These are phyloP conservation scores for Penicillium occitanis DNA, from an alignment of 2,329 filamentous ascomycete species.

Conservation along the genomic window DNA sequence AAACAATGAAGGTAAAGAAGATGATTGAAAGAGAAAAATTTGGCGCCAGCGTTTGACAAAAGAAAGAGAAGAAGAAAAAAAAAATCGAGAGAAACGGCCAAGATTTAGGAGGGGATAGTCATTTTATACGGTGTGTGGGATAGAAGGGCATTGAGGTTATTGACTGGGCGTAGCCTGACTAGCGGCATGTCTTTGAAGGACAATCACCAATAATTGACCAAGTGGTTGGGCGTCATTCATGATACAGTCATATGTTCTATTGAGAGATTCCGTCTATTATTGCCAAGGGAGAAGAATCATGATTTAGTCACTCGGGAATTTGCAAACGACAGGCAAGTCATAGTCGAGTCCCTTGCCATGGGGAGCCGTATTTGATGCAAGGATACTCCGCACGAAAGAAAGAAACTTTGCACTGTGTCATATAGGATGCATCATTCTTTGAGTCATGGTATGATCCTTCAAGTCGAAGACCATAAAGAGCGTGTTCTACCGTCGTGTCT, in stretches of 20 bases:
- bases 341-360: background rate
- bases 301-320: background rate
- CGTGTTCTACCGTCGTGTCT: background rate
- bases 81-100: background rate
- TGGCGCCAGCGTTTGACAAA: background rate
- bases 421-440: background rate
- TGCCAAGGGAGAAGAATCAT: constrained; percentile 2
- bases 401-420: background rate
- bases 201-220: background rate
- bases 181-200: background rate
- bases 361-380: background rate
- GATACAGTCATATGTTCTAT: background rate
- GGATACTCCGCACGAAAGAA: constrained; percentile 1
- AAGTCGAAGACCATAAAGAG: background rate
- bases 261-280: background rate
- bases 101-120: background rate
- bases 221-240: background rate
- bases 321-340: background rate
- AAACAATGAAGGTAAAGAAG: background rate
- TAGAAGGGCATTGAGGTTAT: background rate
- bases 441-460: background rate
- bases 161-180: constrained; percentile 7
- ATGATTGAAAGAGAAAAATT: background rate
- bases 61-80: background rate
- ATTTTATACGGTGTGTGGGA: constrained; percentile 3